A percentile compares a stretch with the other conserved stretches of the same genome.
These are phyloP conservation scores for Irpex sp. DNA, from an alignment of 1,284 basidiomycete genomes.

Conservation along the genomic window DNA sequence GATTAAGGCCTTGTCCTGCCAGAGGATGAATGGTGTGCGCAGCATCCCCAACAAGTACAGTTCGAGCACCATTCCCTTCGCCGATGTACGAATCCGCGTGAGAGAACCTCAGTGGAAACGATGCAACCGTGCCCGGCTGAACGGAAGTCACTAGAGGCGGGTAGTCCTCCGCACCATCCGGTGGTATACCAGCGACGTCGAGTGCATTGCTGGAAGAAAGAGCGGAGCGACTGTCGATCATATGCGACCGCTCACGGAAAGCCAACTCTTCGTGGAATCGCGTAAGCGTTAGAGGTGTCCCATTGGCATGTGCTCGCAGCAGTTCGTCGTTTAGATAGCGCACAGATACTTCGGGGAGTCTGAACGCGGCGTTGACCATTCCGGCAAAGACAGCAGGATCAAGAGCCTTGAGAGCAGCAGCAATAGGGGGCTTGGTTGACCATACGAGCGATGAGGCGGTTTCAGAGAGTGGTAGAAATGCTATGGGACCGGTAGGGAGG, in stretches of 20 bases:
- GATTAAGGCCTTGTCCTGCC: conserved; percentile 96
- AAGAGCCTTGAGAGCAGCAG: conserved; percentile 68
- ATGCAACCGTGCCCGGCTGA: conserved; percentile 77
- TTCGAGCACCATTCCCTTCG: conserved; percentile 61
- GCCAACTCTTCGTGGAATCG: conserved; percentile 56
- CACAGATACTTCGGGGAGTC: conserved; percentile 77
- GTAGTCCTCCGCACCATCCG: conserved; percentile 56
- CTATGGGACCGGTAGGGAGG: conserved; percentile 93
- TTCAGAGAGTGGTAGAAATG: conserved; percentile 85
- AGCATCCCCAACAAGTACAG: conserved; percentile 92
- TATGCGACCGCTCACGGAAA: conserved; percentile 69
- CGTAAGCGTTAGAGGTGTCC: conserved; percentile 39
- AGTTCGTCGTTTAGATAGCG: conserved; percentile 65
- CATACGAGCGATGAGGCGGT: conserved; percentile 89
- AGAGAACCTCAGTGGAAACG: conserved; percentile 86
- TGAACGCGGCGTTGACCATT: conserved; percentile 92
- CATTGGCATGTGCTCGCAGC: conserved; percentile 46
- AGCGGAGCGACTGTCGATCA: conserved; percentile 57
- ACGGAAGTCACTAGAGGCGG: conserved; percentile 78
- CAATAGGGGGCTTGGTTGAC: conserved; percentile 84
- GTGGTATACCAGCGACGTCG: conserved; percentile 50
- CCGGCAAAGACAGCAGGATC: conserved; percentile 63
- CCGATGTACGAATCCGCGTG: conserved; percentile 90
- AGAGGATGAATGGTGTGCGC: conserved; percentile 95
- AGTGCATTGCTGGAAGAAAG: conserved; percentile 46